Base-by-base conservation (phyloP, 768 basidiomycete species). In the Obba rivulosa region DNA sequence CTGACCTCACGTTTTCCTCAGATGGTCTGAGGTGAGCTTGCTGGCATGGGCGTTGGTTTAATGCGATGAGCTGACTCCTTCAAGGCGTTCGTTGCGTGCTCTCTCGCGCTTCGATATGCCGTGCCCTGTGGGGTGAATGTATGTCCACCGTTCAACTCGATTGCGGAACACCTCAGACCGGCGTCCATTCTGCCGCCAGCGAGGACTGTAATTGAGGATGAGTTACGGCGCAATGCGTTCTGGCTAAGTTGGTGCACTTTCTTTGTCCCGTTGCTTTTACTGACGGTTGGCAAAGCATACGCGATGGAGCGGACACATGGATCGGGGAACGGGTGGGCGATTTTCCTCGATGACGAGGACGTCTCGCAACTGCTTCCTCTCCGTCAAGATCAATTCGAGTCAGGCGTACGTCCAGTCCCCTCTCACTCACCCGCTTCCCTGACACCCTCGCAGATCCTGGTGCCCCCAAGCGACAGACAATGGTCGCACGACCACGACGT, bases 81-180 rank as follows among this genome's bases (percentile, higher is more conserved):
- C 5, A 13, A 87, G 86, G 73, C 86, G 36, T 87, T 81, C 57
- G 57, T 79, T 43, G 70, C 71, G 16, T 77, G 80, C 34, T 77
- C 77, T 7, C 75, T 78, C 54, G 75, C 77, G 0, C 67, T 85
- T 48, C 76, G 85, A 24, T 64, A 79, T 22, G 66, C 74, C 31
- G 70, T 85, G 14, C 85, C 85, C n/a, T 67, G 85, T 40, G 84
- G 81, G 0, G 65, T 88, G n/a, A 85, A 83, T 56, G 72, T 81
- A 53, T 81, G 76, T 54, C 74, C 82, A 21, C 78, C 82, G 13
- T 84, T 85, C 60, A 76, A 80, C 57, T 76, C 80, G 0, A 80
- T 87, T 45, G 71, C 80, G n/a, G 78, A 79, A 41, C 71, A 74
- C 2, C 69, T 74, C 24, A 69, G 79, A 34, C 72, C 80, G 0